Evolutionary conservation across 371 early-diverging fungal genomes (phyloP).

Genomic region (Mucor irregularis): DNA sequence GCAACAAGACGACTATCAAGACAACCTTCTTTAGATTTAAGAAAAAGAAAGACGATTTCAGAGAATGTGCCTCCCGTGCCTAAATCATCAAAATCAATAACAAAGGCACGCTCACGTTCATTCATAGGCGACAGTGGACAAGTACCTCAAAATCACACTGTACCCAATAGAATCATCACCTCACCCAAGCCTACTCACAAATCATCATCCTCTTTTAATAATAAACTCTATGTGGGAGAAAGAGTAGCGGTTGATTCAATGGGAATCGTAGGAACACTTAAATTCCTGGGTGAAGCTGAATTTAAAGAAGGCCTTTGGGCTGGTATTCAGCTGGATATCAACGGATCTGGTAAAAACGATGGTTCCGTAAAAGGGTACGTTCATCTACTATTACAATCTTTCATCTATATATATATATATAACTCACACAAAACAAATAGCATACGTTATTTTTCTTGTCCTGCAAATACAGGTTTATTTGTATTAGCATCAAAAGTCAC

Average conservation of each 20-base stretch:
- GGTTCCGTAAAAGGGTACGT: conserved; percentile 67
- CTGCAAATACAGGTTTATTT: conserved; percentile 32
- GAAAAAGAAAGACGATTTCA: conserved; percentile 23
- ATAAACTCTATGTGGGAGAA: conserved; percentile 47
- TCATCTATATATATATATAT: background rate
- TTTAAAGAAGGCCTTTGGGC: conserved; percentile 79
- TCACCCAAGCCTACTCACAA: conserved; percentile 5
- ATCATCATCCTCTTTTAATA: background rate
- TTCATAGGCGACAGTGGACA: background rate
- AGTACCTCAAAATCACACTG: background rate
- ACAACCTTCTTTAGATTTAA: conserved; percentile 21
- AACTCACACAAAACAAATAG: conserved; percentile 9
- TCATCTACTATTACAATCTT: background rate
- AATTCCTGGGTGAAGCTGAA: conserved; percentile 72
- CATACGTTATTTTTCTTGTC: conserved; percentile 30
- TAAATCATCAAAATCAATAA: conserved; percentile 12
- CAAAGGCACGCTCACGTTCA: conserved; percentile 24
- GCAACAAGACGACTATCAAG: conserved; percentile 10
- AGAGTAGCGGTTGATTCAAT: conserved; percentile 73
- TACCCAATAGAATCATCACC: conserved; percentile 6
- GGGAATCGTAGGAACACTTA: conserved; percentile 70
- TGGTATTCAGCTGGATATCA: conserved; percentile 71
- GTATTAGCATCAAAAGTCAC: conserved; percentile 26
- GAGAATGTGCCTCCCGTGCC: conserved; percentile 21
- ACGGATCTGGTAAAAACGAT: conserved; percentile 76